phyloP scores from a whole-genome alignment of 768 basidiomycete genomes.

The Lactifluus piperatus region DNA sequence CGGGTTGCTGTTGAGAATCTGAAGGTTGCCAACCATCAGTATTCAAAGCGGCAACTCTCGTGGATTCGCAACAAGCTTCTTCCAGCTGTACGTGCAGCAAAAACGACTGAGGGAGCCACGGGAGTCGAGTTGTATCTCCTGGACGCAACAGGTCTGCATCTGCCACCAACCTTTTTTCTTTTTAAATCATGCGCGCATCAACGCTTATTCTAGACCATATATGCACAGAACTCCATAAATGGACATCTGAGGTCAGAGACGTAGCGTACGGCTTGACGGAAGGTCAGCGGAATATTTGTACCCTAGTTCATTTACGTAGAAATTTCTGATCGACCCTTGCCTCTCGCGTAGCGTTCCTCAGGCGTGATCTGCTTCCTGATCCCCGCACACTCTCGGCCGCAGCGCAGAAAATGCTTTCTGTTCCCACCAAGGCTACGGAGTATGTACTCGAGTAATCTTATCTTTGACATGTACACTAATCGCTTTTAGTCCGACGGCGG shows the following conservation, averaged over 20 bases:
- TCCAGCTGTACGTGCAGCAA: slow-evolving; percentile 53
- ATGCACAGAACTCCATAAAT: slow-evolving; percentile 25
- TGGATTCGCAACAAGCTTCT: slow-evolving; percentile 91
- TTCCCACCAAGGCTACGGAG: slow-evolving; percentile 39
- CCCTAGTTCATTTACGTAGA: not conserved
- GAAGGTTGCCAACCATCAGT: slow-evolving; percentile 83
- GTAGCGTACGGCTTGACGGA: slow-evolving; percentile 42
- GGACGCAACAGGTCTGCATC: slow-evolving; percentile 55
- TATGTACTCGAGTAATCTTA: slow-evolving; percentile 22
- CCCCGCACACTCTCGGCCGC: slow-evolving; percentile 45
- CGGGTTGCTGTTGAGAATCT: slow-evolving; percentile 58
- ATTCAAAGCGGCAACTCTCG: slow-evolving; percentile 82
- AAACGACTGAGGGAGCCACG: slow-evolving; percentile 26
- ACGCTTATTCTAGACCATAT: slow-evolving; percentile 19
- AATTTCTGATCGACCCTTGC: not conserved
- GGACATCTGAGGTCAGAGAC: slow-evolving; percentile 47
- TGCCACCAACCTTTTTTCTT: no score
- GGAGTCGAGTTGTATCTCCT: slow-evolving; percentile 46
- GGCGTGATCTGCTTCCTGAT: slow-evolving; percentile 39
- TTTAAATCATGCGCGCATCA: slow-evolving; percentile 39
- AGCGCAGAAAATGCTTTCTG: slow-evolving; percentile 44
- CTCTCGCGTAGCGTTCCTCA: slow-evolving; percentile 9
- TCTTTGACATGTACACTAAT: not conserved
- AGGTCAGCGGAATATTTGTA: slow-evolving; percentile 29
- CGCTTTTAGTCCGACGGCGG: slow-evolving; percentile 43